phyloP scores from a whole-genome alignment of 495 filamentous ascomycete species.

The Elaphomyces granulatus region DNA sequence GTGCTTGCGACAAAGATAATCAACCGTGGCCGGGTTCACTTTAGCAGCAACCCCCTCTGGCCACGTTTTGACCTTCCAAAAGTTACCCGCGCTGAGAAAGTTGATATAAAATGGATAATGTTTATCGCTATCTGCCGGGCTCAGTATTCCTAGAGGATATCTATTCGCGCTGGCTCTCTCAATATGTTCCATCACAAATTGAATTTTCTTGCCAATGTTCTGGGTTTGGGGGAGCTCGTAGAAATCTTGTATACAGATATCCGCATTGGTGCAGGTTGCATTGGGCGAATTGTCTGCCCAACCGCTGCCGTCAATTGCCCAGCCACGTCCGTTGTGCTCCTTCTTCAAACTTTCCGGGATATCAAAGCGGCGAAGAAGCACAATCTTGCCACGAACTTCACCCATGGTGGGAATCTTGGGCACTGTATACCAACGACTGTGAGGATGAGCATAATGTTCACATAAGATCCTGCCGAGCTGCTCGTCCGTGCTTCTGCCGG shows the following conservation, averaged over 20 bases:
- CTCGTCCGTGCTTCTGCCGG: conserved; percentile 64
- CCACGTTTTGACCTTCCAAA: conserved; percentile 86
- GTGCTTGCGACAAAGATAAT: conserved; percentile 62
- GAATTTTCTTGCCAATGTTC: conserved; percentile 70
- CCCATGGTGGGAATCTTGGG: conserved; percentile 70
- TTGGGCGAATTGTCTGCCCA: conserved; percentile 89
- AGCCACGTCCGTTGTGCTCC: conserved; percentile 50
- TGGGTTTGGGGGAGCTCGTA: conserved; percentile 69
- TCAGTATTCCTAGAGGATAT: conserved; percentile 27
- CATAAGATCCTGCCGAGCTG: conserved; percentile 58
- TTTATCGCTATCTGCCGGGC: conserved; percentile 22
- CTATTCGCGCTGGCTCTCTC: conserved; percentile 45
- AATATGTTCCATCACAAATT: conserved; percentile 56
- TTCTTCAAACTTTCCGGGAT: conserved; percentile 44
- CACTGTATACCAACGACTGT: conserved; percentile 60
- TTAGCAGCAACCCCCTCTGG: conserved; percentile 86
- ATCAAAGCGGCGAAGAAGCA: conserved; percentile 71
- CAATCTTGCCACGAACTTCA: conserved; percentile 66
- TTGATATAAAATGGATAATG: conserved; percentile 78
- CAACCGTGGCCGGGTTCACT: conserved; percentile 76
- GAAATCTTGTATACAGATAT: conserved; percentile 85
- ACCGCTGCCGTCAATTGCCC: conserved; percentile 63
- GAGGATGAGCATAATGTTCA: conserved; percentile 50
- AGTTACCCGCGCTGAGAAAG: conserved; percentile 81
- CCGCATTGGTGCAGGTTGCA: conserved; percentile 53